A percentile compares a stretch with the other conserved stretches of the same genome.
These are phyloP conservation scores for Phytophthora pseudosyringae DNA, from an alignment of 352 stramenopile genomes.

Conservation along the genomic window DNA sequence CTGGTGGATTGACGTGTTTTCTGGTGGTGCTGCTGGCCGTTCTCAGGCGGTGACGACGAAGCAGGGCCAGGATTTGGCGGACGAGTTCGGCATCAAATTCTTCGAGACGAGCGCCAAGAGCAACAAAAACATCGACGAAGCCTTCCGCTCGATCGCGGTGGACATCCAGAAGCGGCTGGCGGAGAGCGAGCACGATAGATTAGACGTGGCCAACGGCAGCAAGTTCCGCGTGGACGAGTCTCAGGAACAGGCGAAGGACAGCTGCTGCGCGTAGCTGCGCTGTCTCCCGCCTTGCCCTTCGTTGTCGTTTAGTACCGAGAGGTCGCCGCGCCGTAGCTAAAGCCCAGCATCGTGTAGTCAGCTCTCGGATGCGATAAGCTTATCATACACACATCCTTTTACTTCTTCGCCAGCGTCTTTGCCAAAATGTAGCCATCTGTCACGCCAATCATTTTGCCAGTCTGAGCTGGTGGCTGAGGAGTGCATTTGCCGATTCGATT, in stretches of 20 bases:
- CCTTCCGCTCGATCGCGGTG: constrained; percentile 88
- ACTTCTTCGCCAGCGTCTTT: not conserved
- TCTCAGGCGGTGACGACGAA: constrained; percentile 90
- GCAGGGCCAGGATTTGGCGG: constrained; percentile 93
- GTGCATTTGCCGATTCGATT: constrained; percentile 23
- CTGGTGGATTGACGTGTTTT: constrained; percentile 25
- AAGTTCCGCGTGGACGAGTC: constrained; percentile 89
- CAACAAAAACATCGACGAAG: constrained; percentile 93
- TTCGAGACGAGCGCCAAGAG: constrained; percentile 95
- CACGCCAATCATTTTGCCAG: constrained; percentile 18
- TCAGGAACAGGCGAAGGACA: constrained; percentile 78
- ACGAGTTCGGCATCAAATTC: constrained; percentile 95
- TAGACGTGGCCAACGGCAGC: constrained; percentile 88
- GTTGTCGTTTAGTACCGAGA: constrained; percentile 21
- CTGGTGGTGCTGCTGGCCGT: constrained; percentile 10
- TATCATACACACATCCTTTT: constrained; percentile 25
- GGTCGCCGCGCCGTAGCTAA: constrained; percentile 1
- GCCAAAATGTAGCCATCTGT: constrained; percentile 33
- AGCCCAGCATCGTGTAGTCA: constrained; percentile 5
- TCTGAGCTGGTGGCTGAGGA: constrained; percentile 13
- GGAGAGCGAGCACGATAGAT: constrained; percentile 88
- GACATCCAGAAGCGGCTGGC: constrained; percentile 89
- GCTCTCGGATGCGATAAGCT: constrained; percentile 27
- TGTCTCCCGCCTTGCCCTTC: constrained; percentile 1
- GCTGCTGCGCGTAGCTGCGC: constrained; percentile 67